Percentiles rank a stretch among this genome's conserved stretches.
Conservation (phyloP, 2,329 filamentous ascomycete species). For the Mycogone perniciosa region DNA sequence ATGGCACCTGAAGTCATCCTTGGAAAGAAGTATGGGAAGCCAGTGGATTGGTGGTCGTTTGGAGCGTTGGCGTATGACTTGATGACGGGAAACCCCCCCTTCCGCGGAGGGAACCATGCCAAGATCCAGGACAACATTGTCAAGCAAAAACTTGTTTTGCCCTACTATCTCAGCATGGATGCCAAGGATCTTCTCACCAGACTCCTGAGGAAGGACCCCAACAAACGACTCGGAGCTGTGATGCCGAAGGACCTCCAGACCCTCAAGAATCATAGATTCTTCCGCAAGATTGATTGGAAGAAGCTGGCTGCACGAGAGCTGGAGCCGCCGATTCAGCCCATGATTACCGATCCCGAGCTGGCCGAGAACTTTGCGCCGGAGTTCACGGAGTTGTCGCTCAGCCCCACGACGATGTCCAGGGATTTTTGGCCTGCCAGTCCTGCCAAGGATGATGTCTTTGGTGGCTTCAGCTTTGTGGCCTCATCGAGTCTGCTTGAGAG, state of each 20-base stretch:
- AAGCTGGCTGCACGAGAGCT: constrained; percentile 75
- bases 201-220: constrained; percentile 84
- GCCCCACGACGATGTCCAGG: constrained; percentile 53
- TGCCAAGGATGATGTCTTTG: constrained; percentile 52
- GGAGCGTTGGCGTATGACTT: constrained; percentile 89
- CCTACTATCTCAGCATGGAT: constrained; percentile 85
- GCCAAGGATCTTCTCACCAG: constrained; percentile 91
- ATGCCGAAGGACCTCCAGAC: constrained; percentile 82
- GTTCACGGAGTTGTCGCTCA: constrained; percentile 81
- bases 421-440: constrained; percentile 35
- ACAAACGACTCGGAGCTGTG: constrained; percentile 78
- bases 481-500: constrained; percentile 51
- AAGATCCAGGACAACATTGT: constrained; percentile 96
- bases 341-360: constrained; percentile 91
- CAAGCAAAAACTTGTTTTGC: constrained; percentile 81
- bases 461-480: constrained; percentile 59
- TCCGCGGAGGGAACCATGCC: constrained; percentile 81
- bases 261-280: constrained; percentile 92
- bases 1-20: constrained; percentile 96
- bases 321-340: constrained; percentile 81
- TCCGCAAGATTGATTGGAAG: constrained; percentile 94
- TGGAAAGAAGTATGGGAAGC: constrained; percentile 83
- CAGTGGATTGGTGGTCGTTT: constrained; percentile 98
- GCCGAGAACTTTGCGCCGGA: constrained; percentile 95
- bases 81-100: constrained; percentile 86